Evolutionary conservation across 495 filamentous ascomycete species (phyloP).

Genomic region (Hypomontagnella monticulosa): DNA sequence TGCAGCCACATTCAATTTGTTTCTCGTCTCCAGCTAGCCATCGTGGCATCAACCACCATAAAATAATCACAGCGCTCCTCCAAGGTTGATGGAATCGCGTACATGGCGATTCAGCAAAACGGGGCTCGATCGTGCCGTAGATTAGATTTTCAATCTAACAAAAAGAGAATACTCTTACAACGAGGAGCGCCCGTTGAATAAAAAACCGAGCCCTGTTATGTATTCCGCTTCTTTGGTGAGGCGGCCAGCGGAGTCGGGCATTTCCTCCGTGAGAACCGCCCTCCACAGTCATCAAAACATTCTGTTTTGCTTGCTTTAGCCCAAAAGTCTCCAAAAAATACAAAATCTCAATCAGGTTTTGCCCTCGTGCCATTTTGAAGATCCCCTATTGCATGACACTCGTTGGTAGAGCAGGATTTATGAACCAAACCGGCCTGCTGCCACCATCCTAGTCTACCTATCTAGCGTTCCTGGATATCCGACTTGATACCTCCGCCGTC

Average conservation of each 20-base stretch:
- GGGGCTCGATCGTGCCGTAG: conserved; percentile 25
- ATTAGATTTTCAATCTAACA: conserved; percentile 24
- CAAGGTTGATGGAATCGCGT: conserved; percentile 13
- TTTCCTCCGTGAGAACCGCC: conserved; percentile 41
- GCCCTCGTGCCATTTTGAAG: conserved; percentile 38
- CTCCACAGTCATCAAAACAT: conserved; percentile 46
- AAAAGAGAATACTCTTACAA: conserved; percentile 24
- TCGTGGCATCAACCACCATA: conserved; percentile 43
- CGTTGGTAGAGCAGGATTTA: conserved; percentile 33
- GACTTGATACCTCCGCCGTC: conserved; percentile 30
- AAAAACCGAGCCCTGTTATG: conserved; percentile 28
- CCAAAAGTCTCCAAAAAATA: conserved; percentile 45
- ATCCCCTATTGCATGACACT: conserved; percentile 35
- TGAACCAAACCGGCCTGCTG: conserved; percentile 28
- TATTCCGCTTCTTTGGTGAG: conserved; percentile 39
- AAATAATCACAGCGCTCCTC: conserved; percentile 23
- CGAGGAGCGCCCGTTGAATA: conserved; percentile 29
- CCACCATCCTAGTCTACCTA: conserved; percentile 29
- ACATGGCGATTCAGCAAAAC: conserved; percentile 14
- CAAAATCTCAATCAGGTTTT: conserved; percentile 42
- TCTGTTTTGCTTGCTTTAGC: conserved; percentile 37
- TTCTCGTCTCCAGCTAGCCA: conserved; percentile 17
- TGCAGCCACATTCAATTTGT: conserved; percentile 36
- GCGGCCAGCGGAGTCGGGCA: conserved; percentile 44
- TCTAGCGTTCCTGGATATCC: conserved; percentile 33